Evolutionary conservation across 2,329 filamentous ascomycete species (phyloP), one percentile per base, ranked within the genome.

Genomic region (Phialophora tarda): DNA sequence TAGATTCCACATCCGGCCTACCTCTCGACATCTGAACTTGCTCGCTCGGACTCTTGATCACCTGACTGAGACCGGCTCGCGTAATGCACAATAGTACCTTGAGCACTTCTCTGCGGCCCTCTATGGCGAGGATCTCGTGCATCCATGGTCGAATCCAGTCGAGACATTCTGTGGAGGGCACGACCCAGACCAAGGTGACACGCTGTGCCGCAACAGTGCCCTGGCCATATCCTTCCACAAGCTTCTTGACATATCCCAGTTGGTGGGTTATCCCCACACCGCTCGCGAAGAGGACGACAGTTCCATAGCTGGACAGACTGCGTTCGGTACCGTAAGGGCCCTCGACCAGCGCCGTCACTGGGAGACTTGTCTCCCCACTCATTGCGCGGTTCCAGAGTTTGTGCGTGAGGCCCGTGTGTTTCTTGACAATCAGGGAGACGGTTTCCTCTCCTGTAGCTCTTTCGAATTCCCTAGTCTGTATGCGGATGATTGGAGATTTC

Each of bases 191-290:
- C 7, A 98, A 87, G 1, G 90, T 91, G 55, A 98, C 81, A 48
- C 89, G 88, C 59, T 93, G 89, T 3, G 92, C 92, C 4, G 94
- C 93, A 44, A 93, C 88, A 0, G 88, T 93, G 66, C 88, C 86
- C 0, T 86, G 82, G 62, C 87, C 86, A 77, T 86, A 90, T 3
- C 90, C 90, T 62, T 88, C 81, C 65, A 94, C 85, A 4, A 94
- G 82, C 59, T 95, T 89, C 63, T 88, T 89, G 8, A 97, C 85
- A 77, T 96, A 96, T 38, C 93, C 91, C 32, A 98, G 87, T 77
- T 96, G 93, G 77, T 98, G 94, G 0, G 94, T 97, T 79, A 99
- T 98, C 69, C 95, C 95, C 4, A 95, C 93, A 64, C 94, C 92
- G 64, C 93, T 93, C 12, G 94, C 93, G 75, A 97, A 93, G 64